These are phyloP conservation scores for Pichia cephalocereana DNA, from an alignment of 805 yeast genomes.

Conservation along the genomic window DNA sequence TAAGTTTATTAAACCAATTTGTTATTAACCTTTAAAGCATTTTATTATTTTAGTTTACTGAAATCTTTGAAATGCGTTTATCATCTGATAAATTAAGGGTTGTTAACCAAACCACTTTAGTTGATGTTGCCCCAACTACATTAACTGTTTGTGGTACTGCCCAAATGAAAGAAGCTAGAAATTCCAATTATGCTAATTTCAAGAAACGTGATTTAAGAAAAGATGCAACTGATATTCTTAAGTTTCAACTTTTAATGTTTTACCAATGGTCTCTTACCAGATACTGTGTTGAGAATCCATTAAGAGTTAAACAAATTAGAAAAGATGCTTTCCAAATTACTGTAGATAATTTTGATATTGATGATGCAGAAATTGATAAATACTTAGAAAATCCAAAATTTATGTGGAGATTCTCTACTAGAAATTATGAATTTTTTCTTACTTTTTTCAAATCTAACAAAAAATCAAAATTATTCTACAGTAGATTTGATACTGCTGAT, in stretches of 20 bases:
- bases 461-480: not conserved
- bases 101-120: too few species aligned
- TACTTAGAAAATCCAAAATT: not conserved
- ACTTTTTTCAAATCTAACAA: not conserved
- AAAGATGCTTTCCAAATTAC: not conserved
- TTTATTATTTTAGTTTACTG: too few species aligned
- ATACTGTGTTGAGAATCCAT: not conserved
- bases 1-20: too few species aligned
- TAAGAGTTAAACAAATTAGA: not conserved
- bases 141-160: not conserved
- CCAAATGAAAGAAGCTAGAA: not conserved
- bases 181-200: not conserved
- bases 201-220: not conserved
- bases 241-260: not conserved
- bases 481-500: not conserved
- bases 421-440: not conserved
- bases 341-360: not conserved
- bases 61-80: too few species aligned
- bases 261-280: not conserved
- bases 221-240: not conserved
- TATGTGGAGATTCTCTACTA: not conserved
- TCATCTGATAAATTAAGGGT: too few species aligned
- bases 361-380: not conserved
- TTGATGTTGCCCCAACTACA: not conserved
- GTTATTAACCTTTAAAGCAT: too few species aligned